Evolutionary conservation across 2,329 filamentous ascomycete species (phyloP), one percentile per base, ranked within the genome.

Genomic region (Claviceps arundinis): DNA sequence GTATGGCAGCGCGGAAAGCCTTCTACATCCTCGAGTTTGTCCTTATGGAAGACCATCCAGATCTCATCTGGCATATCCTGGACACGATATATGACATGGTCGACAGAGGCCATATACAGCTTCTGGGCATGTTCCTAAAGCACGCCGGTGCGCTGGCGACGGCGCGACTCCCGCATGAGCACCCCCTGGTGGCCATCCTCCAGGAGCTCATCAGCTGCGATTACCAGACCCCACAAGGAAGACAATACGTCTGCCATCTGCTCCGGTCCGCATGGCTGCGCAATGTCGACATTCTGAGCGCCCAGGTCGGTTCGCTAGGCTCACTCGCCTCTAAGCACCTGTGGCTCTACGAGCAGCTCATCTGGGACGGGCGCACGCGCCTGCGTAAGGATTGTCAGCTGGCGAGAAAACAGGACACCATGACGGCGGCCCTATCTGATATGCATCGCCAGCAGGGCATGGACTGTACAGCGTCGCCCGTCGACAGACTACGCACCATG

Each of bases 1-100:
- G 66, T 13, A 62, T 68, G 61, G 66, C 66, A 24, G 66, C 66
- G 14, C 58, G 64, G 13, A 63, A 60, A 50, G 66, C 63, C 1
- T 68, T 68, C 48, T 67, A 62, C 47, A 62, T 62, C 22, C 60
- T 68, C 37, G 66, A 68, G 52, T 68, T 64, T 40, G 66, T 68
- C 17, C 51, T 68, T 38, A 64, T 60, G 14, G 63, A 67, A 19
- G 66, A 68, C 44, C 66, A 68, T 19, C 66, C 66, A 8, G 66
- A 68, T 44, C 57, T 68, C 5, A 56, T 68, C 37, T 68, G 66
- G 66, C 66, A 68, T 50, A 62, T 68, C 19, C 57, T 68, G 11
- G 66, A 68, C 52, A 68, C 64, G n/a, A 61, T 68, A 17, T 68
- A 63, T 51, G 66, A 68, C 51, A 68, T 68, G 66, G 61, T 65